Evolutionary conservation across 1,139 yeast genomes (phyloP).

Genomic region (Debaryomyces robertsiae): DNA sequence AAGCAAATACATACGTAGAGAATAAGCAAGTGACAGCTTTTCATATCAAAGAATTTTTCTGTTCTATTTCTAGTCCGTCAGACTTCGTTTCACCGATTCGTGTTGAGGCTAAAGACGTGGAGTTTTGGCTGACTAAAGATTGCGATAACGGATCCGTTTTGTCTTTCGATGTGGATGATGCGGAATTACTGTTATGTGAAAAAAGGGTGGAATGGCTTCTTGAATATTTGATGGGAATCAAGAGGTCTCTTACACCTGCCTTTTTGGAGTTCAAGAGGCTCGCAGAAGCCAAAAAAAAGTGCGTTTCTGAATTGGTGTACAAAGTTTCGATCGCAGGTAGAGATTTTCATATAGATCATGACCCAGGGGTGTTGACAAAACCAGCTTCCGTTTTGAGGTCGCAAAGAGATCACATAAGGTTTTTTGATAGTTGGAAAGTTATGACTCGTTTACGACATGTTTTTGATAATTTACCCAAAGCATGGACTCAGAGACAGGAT

Average conservation of each 20-base stretch:
- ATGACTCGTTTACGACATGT: slow-evolving; percentile 78
- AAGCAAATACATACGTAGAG: slow-evolving; percentile 10
- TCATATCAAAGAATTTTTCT: slow-evolving; percentile 33
- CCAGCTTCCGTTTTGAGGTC: slow-evolving; percentile 82
- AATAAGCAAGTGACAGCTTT: slow-evolving; percentile 27
- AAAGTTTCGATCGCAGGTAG: slow-evolving; percentile 65
- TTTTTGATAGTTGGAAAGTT: slow-evolving; percentile 86
- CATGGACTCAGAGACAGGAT: slow-evolving; percentile 44
- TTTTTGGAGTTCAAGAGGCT: slow-evolving; percentile 21
- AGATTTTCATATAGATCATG: slow-evolving; percentile 65
- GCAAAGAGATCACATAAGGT: slow-evolving; percentile 71
- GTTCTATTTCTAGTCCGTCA: slow-evolving; percentile 28
- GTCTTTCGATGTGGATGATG: slow-evolving; percentile 37
- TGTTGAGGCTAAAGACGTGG: slow-evolving; percentile 31
- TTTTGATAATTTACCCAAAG: slow-evolving; percentile 56
- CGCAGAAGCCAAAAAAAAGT: slow-evolving; percentile 20
- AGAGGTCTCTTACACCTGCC: slow-evolving; percentile 24
- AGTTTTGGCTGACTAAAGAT: slow-evolving; percentile 46
- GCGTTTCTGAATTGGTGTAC: slow-evolving; percentile 48
- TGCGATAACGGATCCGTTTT: slow-evolving; percentile 25
- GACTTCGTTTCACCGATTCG: slow-evolving; percentile 26
- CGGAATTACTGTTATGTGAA: slow-evolving; percentile 36
- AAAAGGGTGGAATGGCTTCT: slow-evolving; percentile 42
- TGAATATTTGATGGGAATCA: slow-evolving; percentile 25
- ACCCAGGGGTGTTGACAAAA: slow-evolving; percentile 86